Conservation (phyloP, 1,284 basidiomycete genomes). For the Amylostereum chailletii region DNA sequence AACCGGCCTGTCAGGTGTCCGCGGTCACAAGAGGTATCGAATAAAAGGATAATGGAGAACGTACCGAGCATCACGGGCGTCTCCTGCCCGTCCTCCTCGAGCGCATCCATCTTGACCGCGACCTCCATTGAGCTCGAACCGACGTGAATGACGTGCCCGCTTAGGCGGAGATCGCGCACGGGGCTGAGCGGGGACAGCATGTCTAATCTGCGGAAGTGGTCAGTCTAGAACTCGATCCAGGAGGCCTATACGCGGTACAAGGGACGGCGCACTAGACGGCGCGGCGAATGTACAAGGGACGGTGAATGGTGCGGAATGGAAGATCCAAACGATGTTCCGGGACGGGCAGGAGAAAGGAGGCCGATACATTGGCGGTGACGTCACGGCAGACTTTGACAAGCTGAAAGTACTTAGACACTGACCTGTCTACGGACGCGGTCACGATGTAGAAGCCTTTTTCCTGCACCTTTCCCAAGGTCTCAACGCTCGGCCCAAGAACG, state of each 20-base stretch:
- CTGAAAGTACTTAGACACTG: conserved; percentile 15
- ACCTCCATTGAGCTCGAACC: conserved; percentile 77
- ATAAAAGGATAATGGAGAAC: conserved; percentile 11
- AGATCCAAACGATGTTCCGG: too few relatives aligned
- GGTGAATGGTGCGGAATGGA: too few relatives aligned
- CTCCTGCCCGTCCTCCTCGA: conserved; percentile 36
- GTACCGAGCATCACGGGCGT: conserved; percentile 62
- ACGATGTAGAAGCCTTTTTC: conserved; percentile 73
- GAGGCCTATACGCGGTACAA: too few relatives aligned
- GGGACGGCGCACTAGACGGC: too few relatives aligned
- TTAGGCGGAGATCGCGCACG: conserved; percentile 59
- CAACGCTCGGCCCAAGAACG: conserved; percentile 56
- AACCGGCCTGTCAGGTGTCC: conserved; percentile 43
- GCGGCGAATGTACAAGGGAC: too few relatives aligned
- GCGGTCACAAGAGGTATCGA: not conserved
- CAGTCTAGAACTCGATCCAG: not conserved
- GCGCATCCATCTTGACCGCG: conserved; percentile 72
- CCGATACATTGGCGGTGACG: too few relatives aligned
- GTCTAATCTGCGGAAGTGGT: conserved; percentile 39
- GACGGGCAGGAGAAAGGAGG: too few relatives aligned
- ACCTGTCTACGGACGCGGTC: conserved; percentile 76
- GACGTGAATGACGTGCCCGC: conserved; percentile 75
- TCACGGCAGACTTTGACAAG: not conserved
- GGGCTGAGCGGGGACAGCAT: conserved; percentile 52
- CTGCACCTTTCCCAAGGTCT: conserved; percentile 40